Base-by-base conservation (phyloP, 1,139 yeast genomes). In the Kodamaea ohmeri region DNA sequence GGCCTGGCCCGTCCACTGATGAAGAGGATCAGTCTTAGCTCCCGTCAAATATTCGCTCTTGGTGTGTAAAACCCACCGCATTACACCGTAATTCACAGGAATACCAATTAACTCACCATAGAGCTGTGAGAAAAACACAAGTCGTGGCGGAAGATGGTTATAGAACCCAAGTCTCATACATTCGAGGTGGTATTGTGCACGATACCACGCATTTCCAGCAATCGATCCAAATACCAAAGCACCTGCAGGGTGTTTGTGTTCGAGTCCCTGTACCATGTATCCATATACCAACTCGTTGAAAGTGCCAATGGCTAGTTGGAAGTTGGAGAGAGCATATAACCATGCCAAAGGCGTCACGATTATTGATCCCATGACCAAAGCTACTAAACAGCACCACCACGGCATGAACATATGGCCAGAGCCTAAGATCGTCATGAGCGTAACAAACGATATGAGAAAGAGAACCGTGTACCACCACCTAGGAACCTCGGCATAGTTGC, bases 161-260 rank as follows among this genome's bases (percentile, higher is more conserved):
- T 73, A 73, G 46, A 71, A 68, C 1, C 78, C 79, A 9, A 73
- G 53, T 40, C 71, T 65, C 62, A 71, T 66, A 51, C 71, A 69
- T 43, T 73, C 74, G 24, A 73, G 55, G 48, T 71, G 71, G 45
- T 60, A 69, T 48, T 73, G 78, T 1, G 78, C 76, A 34, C 78
- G 50, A 45, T 73, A 73, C 77, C 78, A 73, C 1, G 78, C 74
- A 49, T 73, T 70, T 1, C 78, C 78, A 0, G 77, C 74, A 12
- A 75, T 58, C 2, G 77, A 67, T 3, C 78, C 76, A 48, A 71
- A 73, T 2, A 71, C 65, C 1, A 71, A 53, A 1, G 76, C 78
- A 8, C 76, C 71, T 2, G 67, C 75, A 0, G 78, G 78, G 42
- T 73, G 77, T 32, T 51, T 52, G 14, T 50, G 38, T 2, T 47